Evolutionary conservation across 1,139 yeast genomes (phyloP).

Genomic region (Magnusiomyces clavatus): DNA sequence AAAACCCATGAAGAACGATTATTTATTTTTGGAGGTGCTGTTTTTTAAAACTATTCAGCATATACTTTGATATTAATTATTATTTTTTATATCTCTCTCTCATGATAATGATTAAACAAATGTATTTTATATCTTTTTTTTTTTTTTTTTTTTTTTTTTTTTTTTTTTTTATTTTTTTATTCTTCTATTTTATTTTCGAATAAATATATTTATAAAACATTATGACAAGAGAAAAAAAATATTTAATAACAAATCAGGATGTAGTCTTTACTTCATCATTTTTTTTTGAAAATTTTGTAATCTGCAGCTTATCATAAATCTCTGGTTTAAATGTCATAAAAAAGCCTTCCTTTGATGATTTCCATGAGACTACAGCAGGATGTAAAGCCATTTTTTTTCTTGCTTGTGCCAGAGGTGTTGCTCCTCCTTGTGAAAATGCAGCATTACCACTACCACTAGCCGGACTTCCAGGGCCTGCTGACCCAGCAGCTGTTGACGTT

Average conservation of each 20-base stretch:
- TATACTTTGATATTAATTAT: background rate
- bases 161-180: no score
- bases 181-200: background rate
- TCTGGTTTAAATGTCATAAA: constrained; percentile 1
- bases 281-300: no score
- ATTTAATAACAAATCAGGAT: no score
- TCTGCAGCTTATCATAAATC: background rate
- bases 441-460: background rate
- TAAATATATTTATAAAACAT: background rate
- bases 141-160: no score
- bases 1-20: constrained; percentile 47
- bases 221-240: no score
- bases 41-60: constrained; percentile 26
- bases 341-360: background rate
- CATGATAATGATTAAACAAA: background rate
- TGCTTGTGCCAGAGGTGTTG: no score
- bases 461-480: constrained; percentile 2
- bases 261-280: no score
- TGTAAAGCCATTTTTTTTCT: background rate
- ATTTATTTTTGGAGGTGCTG: constrained; percentile 58
- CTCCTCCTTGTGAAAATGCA: background rate
- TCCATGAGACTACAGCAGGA: constrained; percentile 4
- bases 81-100: background rate
- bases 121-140: background rate
- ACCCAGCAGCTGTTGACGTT: background rate